Conservation (phyloP, 2,329 filamentous ascomycete species). For the Zymoseptoria brevis region DNA sequence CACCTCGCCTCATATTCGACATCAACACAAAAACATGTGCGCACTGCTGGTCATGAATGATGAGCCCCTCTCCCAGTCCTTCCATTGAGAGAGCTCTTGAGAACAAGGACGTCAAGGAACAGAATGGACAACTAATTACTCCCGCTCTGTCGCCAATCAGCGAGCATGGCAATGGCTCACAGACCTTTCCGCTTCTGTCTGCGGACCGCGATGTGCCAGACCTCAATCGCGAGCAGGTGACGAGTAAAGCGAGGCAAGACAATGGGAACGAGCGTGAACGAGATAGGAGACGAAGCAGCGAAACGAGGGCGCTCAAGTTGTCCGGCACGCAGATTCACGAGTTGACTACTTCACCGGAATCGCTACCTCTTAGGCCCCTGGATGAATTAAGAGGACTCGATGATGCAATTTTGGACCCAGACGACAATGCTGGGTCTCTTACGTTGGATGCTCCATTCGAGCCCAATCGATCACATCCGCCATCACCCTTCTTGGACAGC, state of each 20-base stretch:
- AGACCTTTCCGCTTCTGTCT: conserved; percentile 1
- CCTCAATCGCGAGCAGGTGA: neutral
- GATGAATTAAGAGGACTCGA: conserved; percentile 1
- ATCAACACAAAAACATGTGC: neutral
- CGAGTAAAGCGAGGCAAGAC: neutral
- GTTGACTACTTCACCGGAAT: conserved; percentile 16
- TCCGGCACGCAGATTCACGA: conserved; percentile 12
- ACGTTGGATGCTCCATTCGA: neutral
- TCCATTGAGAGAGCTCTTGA: conserved; percentile 4
- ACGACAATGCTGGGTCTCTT: neutral
- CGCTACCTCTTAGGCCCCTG: conserved; percentile 14
- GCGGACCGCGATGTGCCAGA: neutral
- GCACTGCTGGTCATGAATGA: conserved; percentile 3
- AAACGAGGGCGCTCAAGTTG: conserved; percentile 11
- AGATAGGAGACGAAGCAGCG: conserved; percentile 12
- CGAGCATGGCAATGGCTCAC: conserved; percentile 5
- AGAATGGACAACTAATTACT: conserved; percentile 13
- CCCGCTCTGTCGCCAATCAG: conserved; percentile 12
- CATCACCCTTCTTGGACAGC: conserved; percentile 1
- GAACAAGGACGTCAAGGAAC: neutral
- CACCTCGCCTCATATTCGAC: neutral
- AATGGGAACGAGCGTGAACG: neutral
- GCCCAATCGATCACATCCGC: neutral
- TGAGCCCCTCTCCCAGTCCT: conserved; percentile 8
- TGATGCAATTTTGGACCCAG: neutral